A percentile compares a stretch with the other conserved stretches of the same genome.
Conservation (phyloP, 352 stramenopile species). For the Pythium vanterpoolii region DNA sequence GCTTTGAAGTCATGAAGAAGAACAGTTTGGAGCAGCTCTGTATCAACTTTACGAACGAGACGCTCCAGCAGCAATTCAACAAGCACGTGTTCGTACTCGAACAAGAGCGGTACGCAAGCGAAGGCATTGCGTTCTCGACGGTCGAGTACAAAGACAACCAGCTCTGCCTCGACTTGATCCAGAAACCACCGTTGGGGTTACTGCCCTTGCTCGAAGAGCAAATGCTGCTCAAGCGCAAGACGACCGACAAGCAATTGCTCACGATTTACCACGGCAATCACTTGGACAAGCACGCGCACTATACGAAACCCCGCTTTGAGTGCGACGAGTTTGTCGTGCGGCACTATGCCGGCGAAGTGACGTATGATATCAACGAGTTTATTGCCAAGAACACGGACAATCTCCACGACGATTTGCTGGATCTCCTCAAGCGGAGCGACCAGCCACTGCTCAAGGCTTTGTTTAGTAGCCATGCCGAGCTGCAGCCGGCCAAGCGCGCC, state of each 20-base stretch:
- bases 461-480: slow-evolving; percentile 27
- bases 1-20: slow-evolving; percentile 86
- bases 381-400: slow-evolving; percentile 89
- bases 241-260: slow-evolving; percentile 78
- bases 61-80: slow-evolving; percentile 89
- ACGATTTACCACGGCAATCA: slow-evolving; percentile 80
- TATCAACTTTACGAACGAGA: slow-evolving; percentile 93
- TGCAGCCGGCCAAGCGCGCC: slow-evolving; percentile 9
- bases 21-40: slow-evolving; percentile 90
- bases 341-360: slow-evolving; percentile 81
- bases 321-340: slow-evolving; percentile 85
- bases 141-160: slow-evolving; percentile 87
- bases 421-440: slow-evolving; percentile 62
- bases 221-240: slow-evolving; percentile 85
- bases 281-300: slow-evolving; percentile 66
- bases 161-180: slow-evolving; percentile 71
- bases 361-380: slow-evolving; percentile 82
- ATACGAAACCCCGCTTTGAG: slow-evolving; percentile 74
- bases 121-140: slow-evolving; percentile 70
- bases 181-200: slow-evolving; percentile 74
- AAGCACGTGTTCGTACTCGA: slow-evolving; percentile 85
- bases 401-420: slow-evolving; percentile 83
- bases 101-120: slow-evolving; percentile 71
- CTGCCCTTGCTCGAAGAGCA: slow-evolving; percentile 85
- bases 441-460: slow-evolving; percentile 68